Conservation (phyloP, 805 yeast genomes). For the Metschnikowia arizonensis region DNA sequence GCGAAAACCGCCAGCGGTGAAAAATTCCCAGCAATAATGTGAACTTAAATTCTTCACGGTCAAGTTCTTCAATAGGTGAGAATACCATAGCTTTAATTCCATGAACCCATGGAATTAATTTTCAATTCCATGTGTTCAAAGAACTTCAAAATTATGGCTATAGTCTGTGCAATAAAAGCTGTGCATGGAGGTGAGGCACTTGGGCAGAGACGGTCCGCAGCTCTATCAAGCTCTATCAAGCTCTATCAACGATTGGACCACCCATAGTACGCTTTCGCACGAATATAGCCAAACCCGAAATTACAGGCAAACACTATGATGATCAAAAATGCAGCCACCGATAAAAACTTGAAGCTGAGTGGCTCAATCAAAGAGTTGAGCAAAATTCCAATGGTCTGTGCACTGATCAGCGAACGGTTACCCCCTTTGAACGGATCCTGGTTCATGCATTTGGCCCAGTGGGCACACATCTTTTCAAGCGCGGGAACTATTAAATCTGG, state of each 20-base stretch:
- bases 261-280: slow-evolving; percentile 52
- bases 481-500: slow-evolving; percentile 57
- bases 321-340: slow-evolving; percentile 41
- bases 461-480: slow-evolving; percentile 49
- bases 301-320: slow-evolving; percentile 53
- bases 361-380: slow-evolving; percentile 65
- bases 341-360: slow-evolving; percentile 55
- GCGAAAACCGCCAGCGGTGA: slow-evolving; percentile 1
- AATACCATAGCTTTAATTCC: no score
- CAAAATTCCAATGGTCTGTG: slow-evolving; percentile 58
- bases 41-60: no score
- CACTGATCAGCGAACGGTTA: slow-evolving; percentile 51
- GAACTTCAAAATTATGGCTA: no score
- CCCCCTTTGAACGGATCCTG: slow-evolving; percentile 49
- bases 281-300: slow-evolving; percentile 60
- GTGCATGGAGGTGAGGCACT: neutral
- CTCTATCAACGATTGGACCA: slow-evolving; percentile 1
- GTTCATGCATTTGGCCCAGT: slow-evolving; percentile 66
- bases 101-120: no score
- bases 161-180: no score
- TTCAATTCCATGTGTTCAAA: no score
- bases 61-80: no score
- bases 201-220: neutral
- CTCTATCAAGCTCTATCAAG: neutral
- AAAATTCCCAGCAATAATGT: neutral